Conservation (phyloP, 169 alveolate species). For the Cryptosporidium viatorum region DNA sequence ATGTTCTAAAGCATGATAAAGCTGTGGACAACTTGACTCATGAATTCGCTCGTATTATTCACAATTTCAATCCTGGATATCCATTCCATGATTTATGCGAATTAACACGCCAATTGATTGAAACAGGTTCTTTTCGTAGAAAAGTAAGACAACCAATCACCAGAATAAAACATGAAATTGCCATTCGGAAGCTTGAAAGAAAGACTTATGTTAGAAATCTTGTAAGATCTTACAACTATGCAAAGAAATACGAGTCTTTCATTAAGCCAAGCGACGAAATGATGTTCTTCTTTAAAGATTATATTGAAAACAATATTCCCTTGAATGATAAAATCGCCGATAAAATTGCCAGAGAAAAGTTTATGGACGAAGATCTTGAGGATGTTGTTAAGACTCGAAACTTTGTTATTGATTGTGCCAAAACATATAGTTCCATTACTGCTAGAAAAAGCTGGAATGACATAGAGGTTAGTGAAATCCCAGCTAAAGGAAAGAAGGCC, state of each 20-base stretch:
- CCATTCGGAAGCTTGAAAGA: constrained; percentile 27
- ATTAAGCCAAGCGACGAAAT: constrained; percentile 37
- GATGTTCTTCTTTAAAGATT: constrained; percentile 38
- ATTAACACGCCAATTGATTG: constrained; percentile 18
- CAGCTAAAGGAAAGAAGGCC: constrained; percentile 60
- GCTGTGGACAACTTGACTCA: constrained; percentile 55
- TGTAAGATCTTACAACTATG: not conserved
- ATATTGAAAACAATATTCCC: constrained; percentile 37
- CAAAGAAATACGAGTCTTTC: constrained; percentile 40
- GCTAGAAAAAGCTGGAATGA: constrained; percentile 58
- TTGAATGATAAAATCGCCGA: constrained; percentile 34
- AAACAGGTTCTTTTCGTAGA: constrained; percentile 27
- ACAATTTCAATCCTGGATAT: constrained; percentile 54
- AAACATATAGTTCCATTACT: constrained; percentile 41
- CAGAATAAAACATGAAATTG: constrained; percentile 1
- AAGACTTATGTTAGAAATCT: constrained; percentile 19
- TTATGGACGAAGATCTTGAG: constrained; percentile 64
- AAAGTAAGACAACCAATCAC: constrained; percentile 29
- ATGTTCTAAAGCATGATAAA: constrained; percentile 26
- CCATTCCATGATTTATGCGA: constrained; percentile 64
- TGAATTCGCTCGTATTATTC: constrained; percentile 55
- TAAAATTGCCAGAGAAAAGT: constrained; percentile 45
- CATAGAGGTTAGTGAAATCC: constrained; percentile 34
- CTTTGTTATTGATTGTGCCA: constrained; percentile 55
- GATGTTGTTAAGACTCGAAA: constrained; percentile 41